phyloP scores from a whole-genome alignment of 345 rosid genomes.

The Populus euphratica region DNA sequence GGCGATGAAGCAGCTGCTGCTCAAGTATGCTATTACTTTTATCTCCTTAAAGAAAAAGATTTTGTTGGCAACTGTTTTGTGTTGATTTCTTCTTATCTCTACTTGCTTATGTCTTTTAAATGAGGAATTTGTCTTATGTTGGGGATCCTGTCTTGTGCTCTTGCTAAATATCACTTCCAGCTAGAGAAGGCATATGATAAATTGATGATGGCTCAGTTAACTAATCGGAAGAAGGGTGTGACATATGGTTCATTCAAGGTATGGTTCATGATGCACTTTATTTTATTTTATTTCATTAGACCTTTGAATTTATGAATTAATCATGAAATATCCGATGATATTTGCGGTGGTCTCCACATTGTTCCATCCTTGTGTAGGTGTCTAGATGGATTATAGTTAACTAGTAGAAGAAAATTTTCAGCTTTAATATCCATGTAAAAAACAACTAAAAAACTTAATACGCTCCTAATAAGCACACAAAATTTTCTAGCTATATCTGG shows the following conservation, averaged over 20 bases:
- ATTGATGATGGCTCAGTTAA: conserved; percentile 83
- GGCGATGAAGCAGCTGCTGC: conserved; percentile 83
- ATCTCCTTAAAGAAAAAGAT: neutral
- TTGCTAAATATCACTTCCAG: conserved; percentile 36
- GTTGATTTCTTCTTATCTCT: neutral
- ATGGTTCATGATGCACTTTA: neutral
- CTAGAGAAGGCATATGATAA: conserved; percentile 98
- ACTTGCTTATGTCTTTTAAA: neutral
- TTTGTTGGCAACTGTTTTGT: neutral
- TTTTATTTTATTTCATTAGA: neutral
- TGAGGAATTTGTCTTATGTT: conserved; percentile 10
- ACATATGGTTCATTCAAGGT: conserved; percentile 85
- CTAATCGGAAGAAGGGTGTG: conserved; percentile 77
- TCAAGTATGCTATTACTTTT: conserved; percentile 43
- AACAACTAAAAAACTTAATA: neutral
- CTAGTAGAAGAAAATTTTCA: neutral
- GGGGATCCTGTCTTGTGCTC: conserved; percentile 9
- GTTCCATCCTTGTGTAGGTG: neutral
- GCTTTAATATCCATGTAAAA: neutral
- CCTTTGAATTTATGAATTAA: neutral
- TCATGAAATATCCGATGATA: neutral
- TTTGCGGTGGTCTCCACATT: neutral
- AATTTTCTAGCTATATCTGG: neutral
- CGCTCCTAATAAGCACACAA: neutral
- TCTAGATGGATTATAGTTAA: neutral